Evolutionary conservation across 1,284 basidiomycete species (phyloP), one percentile per base, ranked within the genome.

Genomic region (Rhodotorula glutinis): DNA sequence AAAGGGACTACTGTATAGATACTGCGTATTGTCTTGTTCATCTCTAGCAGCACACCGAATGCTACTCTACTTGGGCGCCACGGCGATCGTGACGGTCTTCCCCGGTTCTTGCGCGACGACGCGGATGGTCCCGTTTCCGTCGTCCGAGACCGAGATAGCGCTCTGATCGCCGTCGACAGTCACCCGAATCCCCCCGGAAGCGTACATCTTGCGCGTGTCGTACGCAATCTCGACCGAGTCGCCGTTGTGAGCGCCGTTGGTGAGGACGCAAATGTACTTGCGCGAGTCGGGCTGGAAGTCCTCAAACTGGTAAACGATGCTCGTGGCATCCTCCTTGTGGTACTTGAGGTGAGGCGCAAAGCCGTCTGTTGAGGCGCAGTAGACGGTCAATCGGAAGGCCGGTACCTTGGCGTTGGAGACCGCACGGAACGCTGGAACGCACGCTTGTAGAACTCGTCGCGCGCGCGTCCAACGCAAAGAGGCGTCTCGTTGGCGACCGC

Each of bases 261-360:
- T 65, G 38, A 68, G 25, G 19, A 19, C n/a, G 51, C 66, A 65
- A 8, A 29, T 44, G 56, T 65, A 68, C 2, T 55, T 38, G 33
- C 44, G 51, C 13, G 44, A 25, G 19, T 21, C 25, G n/a, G 62
- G 49, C 11, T 60, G 53, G 16, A 57, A 53, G 21, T 51, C n/a
- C 44, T 68, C 66, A 51, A 40, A 46, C 55, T 68, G 66, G 62
- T 64, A 67, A 30, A 63, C 46, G 49, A 54, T 60, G 8, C 60
- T 38, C 9, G 51, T 27, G 0, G 11, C 49, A 11, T 27, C 17
- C 25, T 51, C 49, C 25, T 51, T 27, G 49, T 27, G 49, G 49
- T 27, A 51, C 16, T 17, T 51, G 25, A 51, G 49, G 49, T 27
- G 25, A 17, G 49, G 49, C 11, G 49, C 49, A 27, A 51, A 51